Base-by-base conservation (phyloP, 495 filamentous ascomycete species). In the Hyaloscypha bicolor region DNA sequence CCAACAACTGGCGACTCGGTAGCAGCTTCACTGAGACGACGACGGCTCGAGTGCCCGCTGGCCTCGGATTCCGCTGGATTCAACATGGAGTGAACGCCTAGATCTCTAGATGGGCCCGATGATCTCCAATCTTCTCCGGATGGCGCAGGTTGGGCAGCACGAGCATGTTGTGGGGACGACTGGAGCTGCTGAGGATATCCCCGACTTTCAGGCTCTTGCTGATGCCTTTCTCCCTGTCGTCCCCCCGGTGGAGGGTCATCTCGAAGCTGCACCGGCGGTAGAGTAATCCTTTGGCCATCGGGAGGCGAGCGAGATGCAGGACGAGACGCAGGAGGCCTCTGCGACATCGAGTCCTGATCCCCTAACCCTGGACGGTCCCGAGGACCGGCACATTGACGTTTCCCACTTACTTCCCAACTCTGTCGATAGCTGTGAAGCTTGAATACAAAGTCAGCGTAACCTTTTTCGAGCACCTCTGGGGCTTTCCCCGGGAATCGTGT, bases 301-400 rank as follows among this genome's bases (percentile, higher is more conserved):
- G 67, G 55, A 65, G 73, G 72, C 42, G 72, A 70, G 63, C 66
- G 71, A 75, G 84, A 83, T 74, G 77, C 65, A 79, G 81, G 69
- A 67, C 69, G 69, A 71, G 64, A 71, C 69, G 64, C 68, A 70
- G 79, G 72, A 73, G 78, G 81, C 79, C 80, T 83, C 81, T 84
- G 81, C 76, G 82, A 86, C 85, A 87, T 87, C 80, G 81, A 82
- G 80, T 78, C 79, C 83, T 80, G 79, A 79, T 83, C 84, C 82
- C 84, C 81, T 82, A 76, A 78, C 76, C 80, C 75, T 77, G 76
- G 75, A 72, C 72, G 72, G 75, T 76, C 80, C 78, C 73, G 75
- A 76, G 74, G 73, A 79, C 78, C 77, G 75, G 78, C 79, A 83
- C 83, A 87, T 86, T 82, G 83, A 85, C 71, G 66, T 71, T 72